A percentile compares a stretch with the other conserved stretches of the same genome.
These are phyloP conservation scores for Diddensiella caesifluorescens DNA, from an alignment of 805 yeast genomes.

Conservation along the genomic window DNA sequence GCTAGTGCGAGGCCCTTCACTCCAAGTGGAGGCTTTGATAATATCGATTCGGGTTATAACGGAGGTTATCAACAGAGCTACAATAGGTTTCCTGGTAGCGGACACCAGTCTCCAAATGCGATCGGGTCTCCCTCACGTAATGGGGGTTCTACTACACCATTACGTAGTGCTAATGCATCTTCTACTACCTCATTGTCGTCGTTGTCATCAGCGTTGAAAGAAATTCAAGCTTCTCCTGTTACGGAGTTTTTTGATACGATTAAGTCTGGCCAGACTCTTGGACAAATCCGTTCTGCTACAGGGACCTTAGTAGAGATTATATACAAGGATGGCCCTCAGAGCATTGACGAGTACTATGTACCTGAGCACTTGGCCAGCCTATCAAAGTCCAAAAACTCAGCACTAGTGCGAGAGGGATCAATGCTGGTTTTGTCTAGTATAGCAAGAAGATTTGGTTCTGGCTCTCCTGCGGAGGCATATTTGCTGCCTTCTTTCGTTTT, in stretches of 20 bases:
- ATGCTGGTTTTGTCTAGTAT: constrained; percentile 54
- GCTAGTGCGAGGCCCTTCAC: constrained; percentile 6
- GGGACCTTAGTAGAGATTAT: constrained; percentile 49
- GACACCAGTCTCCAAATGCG: constrained; percentile 7
- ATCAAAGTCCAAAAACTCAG: constrained; percentile 65
- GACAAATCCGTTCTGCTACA: constrained; percentile 52
- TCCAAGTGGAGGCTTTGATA: constrained; percentile 8
- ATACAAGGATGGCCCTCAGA: constrained; percentile 39
- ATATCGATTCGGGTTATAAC: not conserved
- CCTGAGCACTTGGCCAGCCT: constrained; percentile 59
- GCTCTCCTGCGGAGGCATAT: constrained; percentile 70
- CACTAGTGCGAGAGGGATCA: constrained; percentile 72
- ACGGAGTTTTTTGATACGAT: constrained; percentile 51
- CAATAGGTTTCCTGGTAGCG: constrained; percentile 1
- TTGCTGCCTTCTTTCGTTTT: constrained; percentile 56
- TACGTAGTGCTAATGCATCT: constrained; percentile 29
- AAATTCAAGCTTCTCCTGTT: constrained; percentile 61
- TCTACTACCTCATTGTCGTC: constrained; percentile 72
- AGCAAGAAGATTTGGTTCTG: constrained; percentile 59
- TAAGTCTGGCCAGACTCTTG: constrained; percentile 45
- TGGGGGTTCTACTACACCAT: constrained; percentile 26
- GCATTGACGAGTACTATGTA: constrained; percentile 61
- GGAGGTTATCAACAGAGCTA: constrained; percentile 2
- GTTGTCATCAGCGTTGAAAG: constrained; percentile 64
- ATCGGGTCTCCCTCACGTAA: constrained; percentile 3